Evolutionary conservation across 2,329 filamentous ascomycete genomes (phyloP), one percentile per base, ranked within the genome.

Genomic region (Cryphonectria nitschkei): DNA sequence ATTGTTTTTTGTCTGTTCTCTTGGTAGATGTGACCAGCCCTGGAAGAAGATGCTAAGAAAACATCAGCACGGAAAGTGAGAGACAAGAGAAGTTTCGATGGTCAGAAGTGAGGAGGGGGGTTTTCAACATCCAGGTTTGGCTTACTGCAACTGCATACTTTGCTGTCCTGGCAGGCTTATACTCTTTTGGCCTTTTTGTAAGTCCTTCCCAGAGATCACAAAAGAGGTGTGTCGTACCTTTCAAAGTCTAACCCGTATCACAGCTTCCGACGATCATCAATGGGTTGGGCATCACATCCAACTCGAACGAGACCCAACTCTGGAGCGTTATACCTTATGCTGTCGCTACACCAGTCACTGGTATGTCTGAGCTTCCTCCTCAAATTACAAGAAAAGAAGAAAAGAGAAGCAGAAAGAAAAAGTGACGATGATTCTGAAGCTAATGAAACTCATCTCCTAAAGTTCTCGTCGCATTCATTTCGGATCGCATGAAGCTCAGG

Each of bases 271-370:
- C 89, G 0, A 92, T 92, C 73, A 88, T 92, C 76, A 82, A 86
- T 72, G 85, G 84, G n/a, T 79, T 89, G 22, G 80, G 83, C 3
- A 86, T 86, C 63, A 86, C 86, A 1, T 83, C 83, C 70, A 84
- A 86, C 37, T 80, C 87, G 14, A 87, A 90, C 75, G 79, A 88
- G 74, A 84, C 87, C 0, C 89, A 90, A 74, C 82, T 90, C 8
- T 89, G 88, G 88, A 87, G 87, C 1, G 88, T 90, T 22, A 89
- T 90, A 52, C 88, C 88, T 0, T 90, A 90, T 74, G 88, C 88
- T 0, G 86, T 89, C 0, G 89, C 88, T 1, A 84, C 87, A 0
- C 80, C 87, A 1, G 79, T 87, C 11, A 88, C 86, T 29, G 84
- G 86, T 86, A 75, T 72, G 79, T 39, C 37, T 9, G 7, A 22